Conservation (phyloP, 345 rosid species). For the Pistacia atlantica region DNA sequence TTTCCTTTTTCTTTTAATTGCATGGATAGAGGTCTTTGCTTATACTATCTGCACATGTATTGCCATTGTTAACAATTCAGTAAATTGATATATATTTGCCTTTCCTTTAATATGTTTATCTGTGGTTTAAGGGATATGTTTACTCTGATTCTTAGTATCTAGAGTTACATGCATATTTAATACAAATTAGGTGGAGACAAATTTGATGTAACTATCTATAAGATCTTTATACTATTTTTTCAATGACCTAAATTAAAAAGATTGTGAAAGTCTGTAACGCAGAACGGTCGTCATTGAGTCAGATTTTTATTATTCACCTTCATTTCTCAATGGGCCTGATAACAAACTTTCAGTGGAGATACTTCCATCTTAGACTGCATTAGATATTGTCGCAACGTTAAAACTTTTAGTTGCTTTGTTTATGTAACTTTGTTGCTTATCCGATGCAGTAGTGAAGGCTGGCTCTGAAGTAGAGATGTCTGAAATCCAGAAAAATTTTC, state of each 20-base stretch:
- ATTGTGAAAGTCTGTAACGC: background rate
- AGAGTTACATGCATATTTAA: background rate
- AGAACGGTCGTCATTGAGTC: background rate
- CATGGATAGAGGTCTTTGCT: background rate
- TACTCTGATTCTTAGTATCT: background rate
- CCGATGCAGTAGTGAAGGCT: conserved; percentile 58
- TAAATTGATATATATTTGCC: background rate
- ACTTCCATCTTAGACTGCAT: background rate
- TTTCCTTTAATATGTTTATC: background rate
- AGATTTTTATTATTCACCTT: background rate
- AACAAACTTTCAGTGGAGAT: background rate
- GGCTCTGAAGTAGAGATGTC: conserved; percentile 58
- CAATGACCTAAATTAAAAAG: background rate
- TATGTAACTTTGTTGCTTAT: conserved; percentile 1
- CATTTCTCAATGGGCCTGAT: background rate
- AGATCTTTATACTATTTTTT: background rate
- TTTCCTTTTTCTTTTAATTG: background rate
- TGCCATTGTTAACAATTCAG: background rate
- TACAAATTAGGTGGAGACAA: background rate
- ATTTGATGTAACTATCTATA: background rate
- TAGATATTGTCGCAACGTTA: background rate
- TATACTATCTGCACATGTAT: background rate
- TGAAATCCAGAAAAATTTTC: conserved; percentile 65
- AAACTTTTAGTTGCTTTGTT: background rate
- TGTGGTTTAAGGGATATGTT: background rate